These are phyloP conservation scores for Eleusine indica DNA, from an alignment of 176 grass and related monocot species.

Conservation along the genomic window DNA sequence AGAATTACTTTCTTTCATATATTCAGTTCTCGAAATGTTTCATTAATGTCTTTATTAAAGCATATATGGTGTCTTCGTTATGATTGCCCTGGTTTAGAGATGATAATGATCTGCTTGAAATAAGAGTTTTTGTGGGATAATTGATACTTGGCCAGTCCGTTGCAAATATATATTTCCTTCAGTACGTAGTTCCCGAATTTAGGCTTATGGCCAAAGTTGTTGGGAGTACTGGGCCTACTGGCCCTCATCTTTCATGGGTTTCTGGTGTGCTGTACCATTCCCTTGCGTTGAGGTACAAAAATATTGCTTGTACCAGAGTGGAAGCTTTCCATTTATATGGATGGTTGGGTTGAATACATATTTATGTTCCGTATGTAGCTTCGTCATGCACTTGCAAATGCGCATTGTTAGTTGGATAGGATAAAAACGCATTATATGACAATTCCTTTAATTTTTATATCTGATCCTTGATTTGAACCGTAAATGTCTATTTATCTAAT, in stretches of 20 bases:
- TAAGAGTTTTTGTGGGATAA: too few species aligned
- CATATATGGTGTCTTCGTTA: constrained; percentile 2
- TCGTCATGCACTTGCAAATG: too few species aligned
- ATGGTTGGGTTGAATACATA: too few species aligned
- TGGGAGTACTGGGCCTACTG: constrained; percentile 39
- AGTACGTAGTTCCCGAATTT: constrained; percentile 19
- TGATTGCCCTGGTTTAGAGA: not conserved
- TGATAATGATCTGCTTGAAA: not conserved
- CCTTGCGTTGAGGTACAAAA: not conserved
- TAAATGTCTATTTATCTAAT: too few species aligned
- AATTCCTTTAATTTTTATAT: too few species aligned
- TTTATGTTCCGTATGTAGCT: too few species aligned
- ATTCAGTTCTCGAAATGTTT: constrained; percentile 32
- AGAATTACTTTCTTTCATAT: not conserved
- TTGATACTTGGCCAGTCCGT: not conserved
- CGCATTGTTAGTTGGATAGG: too few species aligned
- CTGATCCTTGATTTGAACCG: too few species aligned
- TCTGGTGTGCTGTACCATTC: constrained; percentile 49
- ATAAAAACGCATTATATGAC: too few species aligned
- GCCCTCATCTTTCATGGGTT: constrained; percentile 37
- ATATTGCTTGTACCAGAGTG: too few species aligned
- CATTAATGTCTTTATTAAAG: constrained; percentile 27
- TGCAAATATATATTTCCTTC: constrained; percentile 24
- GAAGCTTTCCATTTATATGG: too few species aligned
- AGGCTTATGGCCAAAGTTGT: constrained; percentile 45